Evolutionary conservation across 2,329 filamentous ascomycete species (phyloP).

Genomic region (Botrytis galanthina): DNA sequence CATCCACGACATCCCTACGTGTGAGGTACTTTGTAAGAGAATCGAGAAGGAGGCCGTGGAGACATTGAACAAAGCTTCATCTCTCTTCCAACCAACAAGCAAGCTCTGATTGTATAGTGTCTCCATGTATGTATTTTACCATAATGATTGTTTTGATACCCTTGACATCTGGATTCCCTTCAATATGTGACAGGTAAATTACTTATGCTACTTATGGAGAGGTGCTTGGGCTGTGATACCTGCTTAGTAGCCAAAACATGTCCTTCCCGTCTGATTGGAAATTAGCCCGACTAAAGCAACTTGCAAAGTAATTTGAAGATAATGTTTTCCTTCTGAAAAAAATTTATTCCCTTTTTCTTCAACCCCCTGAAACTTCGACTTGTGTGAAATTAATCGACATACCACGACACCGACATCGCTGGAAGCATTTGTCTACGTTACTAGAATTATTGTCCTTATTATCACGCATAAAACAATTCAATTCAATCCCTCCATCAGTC

Average conservation of each 20-base stretch:
- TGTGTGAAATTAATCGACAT: not conserved
- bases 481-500: not conserved
- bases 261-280: not conserved
- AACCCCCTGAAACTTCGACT: not conserved
- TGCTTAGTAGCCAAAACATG: not conserved
- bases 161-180: not conserved
- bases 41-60: conserved; percentile 76
- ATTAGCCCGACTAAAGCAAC: not conserved
- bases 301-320: not conserved
- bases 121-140: conserved; percentile 15
- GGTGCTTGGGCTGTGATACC: not conserved
- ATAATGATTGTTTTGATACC: conserved; percentile 15
- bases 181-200: not conserved
- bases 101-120: conserved; percentile 44
- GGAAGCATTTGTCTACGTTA: not conserved
- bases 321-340: not conserved
- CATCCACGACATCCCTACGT: conserved; percentile 80
- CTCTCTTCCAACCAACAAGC: conserved; percentile 54
- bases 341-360: not conserved
- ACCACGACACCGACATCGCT: not conserved
- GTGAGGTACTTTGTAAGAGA: conserved; percentile 63
- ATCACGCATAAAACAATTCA: not conserved
- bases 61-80: conserved; percentile 58
- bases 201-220: not conserved
- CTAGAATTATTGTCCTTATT: not conserved